Base-by-base conservation (phyloP, 768 basidiomycete genomes). In the Auricularia sp. region DNA sequence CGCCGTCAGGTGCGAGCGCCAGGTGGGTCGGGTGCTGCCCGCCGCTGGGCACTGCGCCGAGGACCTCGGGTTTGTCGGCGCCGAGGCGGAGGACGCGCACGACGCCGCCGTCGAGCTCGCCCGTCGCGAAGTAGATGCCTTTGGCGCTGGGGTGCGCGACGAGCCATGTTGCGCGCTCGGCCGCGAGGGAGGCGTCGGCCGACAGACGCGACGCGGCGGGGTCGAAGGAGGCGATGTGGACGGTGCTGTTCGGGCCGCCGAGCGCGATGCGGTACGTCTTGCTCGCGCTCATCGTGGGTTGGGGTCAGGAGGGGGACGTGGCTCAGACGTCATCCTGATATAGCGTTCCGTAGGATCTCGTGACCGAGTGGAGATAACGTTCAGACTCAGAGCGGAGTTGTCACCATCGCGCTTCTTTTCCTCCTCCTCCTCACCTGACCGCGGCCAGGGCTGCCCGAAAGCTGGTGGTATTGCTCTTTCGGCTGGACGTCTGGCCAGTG, bases 131-230 rank as follows among this genome's bases (percentile, higher is more conserved):
- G 37, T 90, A 77, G 34, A 92, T 69, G 3, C 83, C 81, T 54
- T 75, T 77, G 66, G 87, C 82, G 0, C 71, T 73, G 0, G 86
- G 85, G 70, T 88, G 82, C 6, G 77, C 75, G 11, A 85, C 81
- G 67, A 94, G 79, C 92, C 92, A 94, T 4, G 90, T 90, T 0
- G 91, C 88, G 68, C 79, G 74, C 34, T 88, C 87, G 36, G 85
- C 82, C 8, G 73, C 71, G 63, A 83, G 69, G 13, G 78, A 68
- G 3, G 84, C 80, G 13, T 76, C 69, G 37, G 83, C 71, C 13
- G 75, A 76, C 64, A 92, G 75, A 29, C 78, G 79, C 6, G 76
- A 71, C 0, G 75, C 71, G 1, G 74, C 70, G 8, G 85, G 78
- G 69, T 90, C 83, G 69, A 94, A 93, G 18, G 74, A 71, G 62